Conservation (phyloP, 108 stramenopile genomes). For the Conticribra guillardii region DNA sequence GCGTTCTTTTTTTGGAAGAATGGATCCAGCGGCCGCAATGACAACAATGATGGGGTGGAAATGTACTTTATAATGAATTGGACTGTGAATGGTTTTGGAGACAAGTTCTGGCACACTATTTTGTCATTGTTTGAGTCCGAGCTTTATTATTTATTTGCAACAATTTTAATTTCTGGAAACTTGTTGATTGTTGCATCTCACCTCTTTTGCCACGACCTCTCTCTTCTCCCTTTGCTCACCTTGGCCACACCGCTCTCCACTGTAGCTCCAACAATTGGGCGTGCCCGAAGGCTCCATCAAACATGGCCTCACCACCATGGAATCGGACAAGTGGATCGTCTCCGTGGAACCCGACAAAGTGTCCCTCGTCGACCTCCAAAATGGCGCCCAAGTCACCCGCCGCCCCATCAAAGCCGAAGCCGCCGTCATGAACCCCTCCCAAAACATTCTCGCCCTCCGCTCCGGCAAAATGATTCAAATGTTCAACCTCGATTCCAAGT, state of each 20-base stretch:
- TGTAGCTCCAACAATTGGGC: slow-evolving; percentile 90
- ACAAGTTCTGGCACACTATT: too few species aligned
- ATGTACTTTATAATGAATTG: too few species aligned
- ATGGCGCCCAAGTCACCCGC: slow-evolving; percentile 89
- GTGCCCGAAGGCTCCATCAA: slow-evolving; percentile 90
- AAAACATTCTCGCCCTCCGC: slow-evolving; percentile 93
- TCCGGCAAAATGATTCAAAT: slow-evolving; percentile 93
- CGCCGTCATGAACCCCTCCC: slow-evolving; percentile 96
- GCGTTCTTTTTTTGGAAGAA: too few species aligned
- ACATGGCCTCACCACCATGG: slow-evolving; percentile 92
- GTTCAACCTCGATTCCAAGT: slow-evolving; percentile 95
- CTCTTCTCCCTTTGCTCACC: slow-evolving; percentile 12
- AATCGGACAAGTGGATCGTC: slow-evolving; percentile 93
- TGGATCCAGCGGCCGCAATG: too few species aligned
- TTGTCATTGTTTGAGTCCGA: too few species aligned
- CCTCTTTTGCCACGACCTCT: too few species aligned
- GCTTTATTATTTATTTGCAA: too few species aligned
- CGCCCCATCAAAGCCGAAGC: slow-evolving; percentile 98
- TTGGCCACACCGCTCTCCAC: background rate
- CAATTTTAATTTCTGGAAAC: too few species aligned
- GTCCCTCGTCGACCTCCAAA: slow-evolving; percentile 93
- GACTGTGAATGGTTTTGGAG: too few species aligned
- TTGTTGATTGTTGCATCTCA: too few species aligned
- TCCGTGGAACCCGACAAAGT: slow-evolving; percentile 89
- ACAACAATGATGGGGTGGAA: too few species aligned